Evolutionary conservation across 208 protist species (phyloP), one percentile per base, ranked within the genome.

Genomic region (Angomonas ambiguus): DNA sequence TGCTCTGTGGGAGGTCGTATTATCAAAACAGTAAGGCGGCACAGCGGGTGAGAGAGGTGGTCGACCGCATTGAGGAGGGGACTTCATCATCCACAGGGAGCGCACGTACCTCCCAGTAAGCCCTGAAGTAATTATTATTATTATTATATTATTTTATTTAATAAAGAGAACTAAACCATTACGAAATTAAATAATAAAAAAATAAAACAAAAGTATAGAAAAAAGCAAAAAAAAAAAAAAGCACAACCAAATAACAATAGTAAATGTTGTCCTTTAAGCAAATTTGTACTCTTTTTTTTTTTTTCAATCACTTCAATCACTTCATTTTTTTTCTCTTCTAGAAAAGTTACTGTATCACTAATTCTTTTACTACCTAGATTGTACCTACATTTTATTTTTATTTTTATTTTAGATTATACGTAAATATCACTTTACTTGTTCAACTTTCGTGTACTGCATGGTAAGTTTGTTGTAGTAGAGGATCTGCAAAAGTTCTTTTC

Each of bases 1-100:
- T 74, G 61, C 75, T 88, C 28, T 93, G 87, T 51, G 80, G 69
- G 10, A 67, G 71, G 13, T 32, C 62, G 31, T 82, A 78, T 59
- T 83, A 87, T 45, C 61, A 55, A 16, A 77, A 61, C 64, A 79
- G 72, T 16, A 65, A 76, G n/a, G 78, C 74, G 0, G 77, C 69
- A 0, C 64, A 79, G 72, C 73, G 81, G 11, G 68, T 76, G 20
- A 63, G 71, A 20, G 61, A 62, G 1, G 65, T 70, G 5, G 74
- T 71, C 34, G 30, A 77, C 49, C 60, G 65, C 10, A 89, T 83
- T 48, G 33, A 76, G 55, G 38, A 32, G 5, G 59, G 45, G 20
- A 56, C 63, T 8, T 20, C 20, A 20, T 18, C 28, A 8, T 0
- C 2, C 22, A 70, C 32, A 16, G 28, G 25, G 2, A 61, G 42